A percentile compares a stretch with the other conserved stretches of the same genome.
phyloP scores from a whole-genome alignment of 179 eudicot genomes.

The Vitellaria paradoxa region DNA sequence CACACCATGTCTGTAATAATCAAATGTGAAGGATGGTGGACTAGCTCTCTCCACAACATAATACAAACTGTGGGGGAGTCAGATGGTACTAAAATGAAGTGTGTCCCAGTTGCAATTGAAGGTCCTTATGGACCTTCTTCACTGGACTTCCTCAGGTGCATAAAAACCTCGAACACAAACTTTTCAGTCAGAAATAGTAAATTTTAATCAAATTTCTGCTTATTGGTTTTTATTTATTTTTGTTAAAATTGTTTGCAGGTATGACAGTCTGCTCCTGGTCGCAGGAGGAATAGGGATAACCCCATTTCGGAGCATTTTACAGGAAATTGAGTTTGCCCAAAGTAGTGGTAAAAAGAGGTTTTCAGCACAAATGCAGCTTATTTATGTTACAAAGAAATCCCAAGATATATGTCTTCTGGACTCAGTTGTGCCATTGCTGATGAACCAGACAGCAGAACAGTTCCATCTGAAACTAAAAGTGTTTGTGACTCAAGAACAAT shows the following conservation, averaged over 20 bases:
- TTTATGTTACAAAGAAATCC: slow-evolving; percentile 54
- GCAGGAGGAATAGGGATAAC: slow-evolving; percentile 92
- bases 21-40: slow-evolving; percentile 82
- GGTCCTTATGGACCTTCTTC: slow-evolving; percentile 93
- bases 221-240: background rate
- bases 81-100: slow-evolving; percentile 27
- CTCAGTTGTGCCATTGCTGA: slow-evolving; percentile 46
- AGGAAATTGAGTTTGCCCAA: slow-evolving; percentile 39
- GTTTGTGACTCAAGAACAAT: slow-evolving; percentile 59
- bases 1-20: slow-evolving; percentile 62
- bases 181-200: background rate
- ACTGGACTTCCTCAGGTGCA: slow-evolving; percentile 54
- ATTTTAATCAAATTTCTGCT: no score
- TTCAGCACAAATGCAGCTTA: slow-evolving; percentile 48
- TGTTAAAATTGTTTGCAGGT: slow-evolving; percentile 37
- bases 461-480: slow-evolving; percentile 43
- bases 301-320: slow-evolving; percentile 76
- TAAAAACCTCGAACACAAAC: background rate
- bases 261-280: slow-evolving; percentile 58
- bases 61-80: slow-evolving; percentile 30
- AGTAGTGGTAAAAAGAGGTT: slow-evolving; percentile 20
- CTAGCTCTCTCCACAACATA: slow-evolving; percentile 47
- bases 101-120: slow-evolving; percentile 58
- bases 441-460: slow-evolving; percentile 26
- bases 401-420: slow-evolving; percentile 47